A percentile compares a stretch with the other conserved stretches of the same genome.
phyloP scores from a whole-genome alignment of 306 rosid genomes.

The Macrotyloma uniflorum region DNA sequence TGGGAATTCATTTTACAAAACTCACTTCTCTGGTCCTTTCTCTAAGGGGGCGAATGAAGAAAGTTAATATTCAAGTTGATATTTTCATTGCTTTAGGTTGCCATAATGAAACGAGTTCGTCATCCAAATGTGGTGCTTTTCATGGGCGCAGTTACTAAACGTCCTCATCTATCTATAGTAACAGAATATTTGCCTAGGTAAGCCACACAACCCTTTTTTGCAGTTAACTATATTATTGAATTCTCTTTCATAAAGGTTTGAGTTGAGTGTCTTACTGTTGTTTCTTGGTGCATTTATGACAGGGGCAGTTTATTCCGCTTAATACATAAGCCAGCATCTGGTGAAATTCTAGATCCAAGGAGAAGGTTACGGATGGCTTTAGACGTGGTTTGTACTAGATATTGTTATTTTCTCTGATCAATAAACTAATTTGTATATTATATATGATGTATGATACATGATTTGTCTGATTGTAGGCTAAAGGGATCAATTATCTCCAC shows the following conservation, averaged over 20 bases:
- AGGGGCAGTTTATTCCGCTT: conserved; percentile 93
- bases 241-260: neutral
- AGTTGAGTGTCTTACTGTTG: conserved; percentile 7
- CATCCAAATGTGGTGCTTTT: conserved; percentile 97
- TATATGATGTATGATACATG: neutral
- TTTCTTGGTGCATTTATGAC: conserved; percentile 40
- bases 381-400: conserved; percentile 72
- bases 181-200: conserved; percentile 95
- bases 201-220: neutral
- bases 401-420: conserved; percentile 10
- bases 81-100: conserved; percentile 58
- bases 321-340: conserved; percentile 82
- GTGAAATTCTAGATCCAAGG: conserved; percentile 85
- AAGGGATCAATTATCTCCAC: conserved; percentile 95
- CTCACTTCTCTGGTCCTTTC: neutral
- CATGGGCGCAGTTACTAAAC: conserved; percentile 96
- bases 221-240: conserved; percentile 11
- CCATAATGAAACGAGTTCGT: conserved; percentile 91
- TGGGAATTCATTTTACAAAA: neutral
- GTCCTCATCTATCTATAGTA: conserved; percentile 92
- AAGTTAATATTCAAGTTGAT: conserved; percentile 27
- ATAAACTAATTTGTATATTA: neutral
- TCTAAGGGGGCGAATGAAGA: neutral
- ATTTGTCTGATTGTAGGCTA: conserved; percentile 64
- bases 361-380: conserved; percentile 81